Percentiles rank a stretch among this genome's conserved stretches.
Conservation (phyloP, 179 eudicot genomes). For the Gypsophila paniculata region DNA sequence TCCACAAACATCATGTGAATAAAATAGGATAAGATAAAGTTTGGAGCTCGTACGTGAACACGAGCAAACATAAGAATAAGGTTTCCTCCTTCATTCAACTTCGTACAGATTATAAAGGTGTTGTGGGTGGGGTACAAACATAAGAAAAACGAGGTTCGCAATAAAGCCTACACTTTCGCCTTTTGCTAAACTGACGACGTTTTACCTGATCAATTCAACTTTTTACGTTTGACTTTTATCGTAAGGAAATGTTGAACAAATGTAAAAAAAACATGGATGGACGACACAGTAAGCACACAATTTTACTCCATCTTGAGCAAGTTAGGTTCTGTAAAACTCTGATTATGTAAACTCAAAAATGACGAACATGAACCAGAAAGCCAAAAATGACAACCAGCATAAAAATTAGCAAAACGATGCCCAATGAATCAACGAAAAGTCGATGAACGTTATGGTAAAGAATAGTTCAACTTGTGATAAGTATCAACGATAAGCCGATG, state of each 20-base stretch:
- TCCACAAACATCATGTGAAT: slow-evolving; percentile 22
- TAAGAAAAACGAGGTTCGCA: not conserved
- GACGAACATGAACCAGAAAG: too few relatives aligned
- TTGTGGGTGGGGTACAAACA: not conserved
- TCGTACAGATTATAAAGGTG: not conserved
- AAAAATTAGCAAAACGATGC: not conserved
- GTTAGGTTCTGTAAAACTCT: not conserved
- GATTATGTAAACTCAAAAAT: too few relatives aligned
- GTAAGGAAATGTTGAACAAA: not conserved
- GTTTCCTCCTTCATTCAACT: slow-evolving; percentile 13
- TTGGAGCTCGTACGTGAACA: slow-evolving; percentile 12
- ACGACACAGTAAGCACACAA: too few relatives aligned
- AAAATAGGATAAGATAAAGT: not conserved
- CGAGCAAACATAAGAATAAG: slow-evolving; percentile 4
- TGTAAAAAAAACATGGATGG: too few relatives aligned
- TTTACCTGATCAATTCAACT: not conserved
- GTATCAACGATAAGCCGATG: slow-evolving; percentile 5
- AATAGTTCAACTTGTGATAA: slow-evolving; percentile 9
- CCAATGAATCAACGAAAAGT: too few relatives aligned
- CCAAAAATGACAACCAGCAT: not conserved
- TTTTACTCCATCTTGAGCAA: not conserved
- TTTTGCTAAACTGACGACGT: not conserved
- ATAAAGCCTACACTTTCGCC: not conserved
- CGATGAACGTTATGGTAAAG: not conserved
- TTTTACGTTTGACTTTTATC: too few relatives aligned